These are phyloP conservation scores for Colletotrichum gigasporum DNA, from an alignment of 2,329 filamentous ascomycete species.

Conservation along the genomic window DNA sequence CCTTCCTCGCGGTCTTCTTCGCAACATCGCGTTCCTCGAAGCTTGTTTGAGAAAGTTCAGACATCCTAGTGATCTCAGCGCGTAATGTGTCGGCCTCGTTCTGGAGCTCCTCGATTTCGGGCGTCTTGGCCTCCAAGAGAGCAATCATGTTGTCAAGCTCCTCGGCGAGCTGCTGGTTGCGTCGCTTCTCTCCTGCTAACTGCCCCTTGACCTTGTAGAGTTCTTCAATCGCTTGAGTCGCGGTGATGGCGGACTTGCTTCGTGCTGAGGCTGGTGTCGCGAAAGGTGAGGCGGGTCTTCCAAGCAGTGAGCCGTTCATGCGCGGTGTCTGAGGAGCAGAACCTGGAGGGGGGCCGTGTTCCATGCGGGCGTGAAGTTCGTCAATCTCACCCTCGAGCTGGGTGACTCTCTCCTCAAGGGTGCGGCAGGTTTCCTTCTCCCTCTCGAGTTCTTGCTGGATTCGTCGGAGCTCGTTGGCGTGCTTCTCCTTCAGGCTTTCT, in stretches of 20 bases:
- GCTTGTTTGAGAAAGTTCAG: conserved; percentile 82
- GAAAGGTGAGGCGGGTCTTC: conserved; percentile 68
- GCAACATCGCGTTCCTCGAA: conserved; percentile 83
- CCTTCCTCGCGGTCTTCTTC: conserved; percentile 80
- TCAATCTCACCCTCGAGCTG: conserved; percentile 64
- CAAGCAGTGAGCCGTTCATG: conserved; percentile 63
- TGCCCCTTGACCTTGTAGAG: conserved; percentile 75
- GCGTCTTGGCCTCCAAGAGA: conserved; percentile 84
- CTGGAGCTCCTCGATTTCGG: conserved; percentile 87
- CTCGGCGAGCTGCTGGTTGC: conserved; percentile 76
- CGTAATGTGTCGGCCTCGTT: conserved; percentile 83
- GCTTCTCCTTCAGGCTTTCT: conserved; percentile 68
- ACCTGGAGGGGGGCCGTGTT: conserved; percentile 52
- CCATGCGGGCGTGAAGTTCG: conserved; percentile 58
- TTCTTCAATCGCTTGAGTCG: conserved; percentile 71
- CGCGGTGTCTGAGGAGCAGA: conserved; percentile 70
- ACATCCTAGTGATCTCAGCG: conserved; percentile 84
- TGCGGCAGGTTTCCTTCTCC: conserved; percentile 55
- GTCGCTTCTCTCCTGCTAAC: conserved; percentile 77
- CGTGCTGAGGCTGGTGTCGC: conserved; percentile 68
- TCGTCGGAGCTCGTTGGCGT: conserved; percentile 67
- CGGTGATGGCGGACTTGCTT: conserved; percentile 64
- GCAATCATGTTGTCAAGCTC: conserved; percentile 88
- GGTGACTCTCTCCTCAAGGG: conserved; percentile 58
- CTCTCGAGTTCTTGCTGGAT: conserved; percentile 67